Evolutionary conservation across 305 asterid genomes (phyloP), one percentile per base, ranked within the genome.

Genomic region (Rubia balearica): DNA sequence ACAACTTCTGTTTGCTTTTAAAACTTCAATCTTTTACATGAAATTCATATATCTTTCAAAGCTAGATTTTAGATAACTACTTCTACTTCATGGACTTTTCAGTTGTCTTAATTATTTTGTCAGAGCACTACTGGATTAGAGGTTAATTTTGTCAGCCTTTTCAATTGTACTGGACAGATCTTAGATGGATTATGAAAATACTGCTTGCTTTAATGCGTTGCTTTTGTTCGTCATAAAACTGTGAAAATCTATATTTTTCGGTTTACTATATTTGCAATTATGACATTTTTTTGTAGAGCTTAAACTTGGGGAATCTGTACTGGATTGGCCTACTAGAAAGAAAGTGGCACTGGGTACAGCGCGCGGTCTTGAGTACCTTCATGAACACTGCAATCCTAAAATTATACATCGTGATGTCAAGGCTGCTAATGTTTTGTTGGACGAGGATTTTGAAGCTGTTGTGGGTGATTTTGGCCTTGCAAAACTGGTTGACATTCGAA

Each of bases 391-490:
- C 68, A 88, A 88, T 72, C 96, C 98, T 33, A 91, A 91, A 75
- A 91, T 91, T 70, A 91, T 91, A 61, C 98, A 91, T 71, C 83
- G 98, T 71, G 98, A 91, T 77, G 96, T 91, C 14, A 91, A 91
- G 79, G 98, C 98, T 27, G 97, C 97, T 27, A 91, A 91, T 72
- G 90, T 91, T 6, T 76, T 91, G 77, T 78, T 91, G 68, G 97
- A 91, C 68, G 95, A 89, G 77, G 91, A 86, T 81, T 91, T 87
- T 49, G 96, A 89, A 76, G 97, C 95, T 12, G 97, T 89, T 22
- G 95, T 91, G 49, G 97, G 97, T 70, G 97, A 91, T 83, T 91
- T 91, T 71, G 97, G 97, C 55, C 75, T 91, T 83, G 97, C 97
- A 17, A 91, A 91, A 77, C 79, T 91, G 68, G 96, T 91, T 13